Evolutionary conservation across 2,329 filamentous ascomycete genomes (phyloP), one percentile per base, ranked within the genome.

Genomic region (Cladosporium halotolerans): DNA sequence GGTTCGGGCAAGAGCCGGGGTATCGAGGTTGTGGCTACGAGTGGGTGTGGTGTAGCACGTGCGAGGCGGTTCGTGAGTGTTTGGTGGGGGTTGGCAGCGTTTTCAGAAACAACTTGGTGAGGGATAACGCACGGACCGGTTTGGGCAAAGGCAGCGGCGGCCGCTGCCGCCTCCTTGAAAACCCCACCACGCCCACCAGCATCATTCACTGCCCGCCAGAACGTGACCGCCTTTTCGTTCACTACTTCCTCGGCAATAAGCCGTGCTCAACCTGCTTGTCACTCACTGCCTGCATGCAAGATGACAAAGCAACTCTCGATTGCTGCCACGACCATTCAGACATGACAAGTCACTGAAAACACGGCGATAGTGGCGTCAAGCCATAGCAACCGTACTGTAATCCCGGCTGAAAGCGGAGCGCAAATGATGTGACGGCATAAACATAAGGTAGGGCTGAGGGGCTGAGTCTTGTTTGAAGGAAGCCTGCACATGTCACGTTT

Each of bases 1-100:
- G 11, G 18, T 36, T 38, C 9, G 5, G 14, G 46, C 23, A 31
- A 6, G 31, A 18, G 46, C 31, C 36, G 39, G 32, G 40, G 48
- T 38, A 47, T 47, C 45, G 34, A 39, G 18, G 11, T 18, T 38
- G 48, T 43, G 14, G 48, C 48, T 43, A 51, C 46, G 16, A 28
- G 36, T 14, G 18, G 28, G 40, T 36, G 41, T 28, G 34, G 47
- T 36, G 48, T 43, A 49, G 36, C 36, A 23, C 36, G 34, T 40
- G 46, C n/a, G 16, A 42, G 40, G 36, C 16, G 36, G 40, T 9
- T 38, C 39, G 32, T 47, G 45, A 39, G 45, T 47, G 34, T 39
- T 39, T 13, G 46, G 40, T 16, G 28, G 36, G 19, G 14, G 28
- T 49, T 36, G 36, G 38, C 23, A 33, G 14, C 23, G 31, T 14